Evolutionary conservation across 2,329 filamentous ascomycete genomes (phyloP).

Genomic region (Aspergillus eucalypticola): DNA sequence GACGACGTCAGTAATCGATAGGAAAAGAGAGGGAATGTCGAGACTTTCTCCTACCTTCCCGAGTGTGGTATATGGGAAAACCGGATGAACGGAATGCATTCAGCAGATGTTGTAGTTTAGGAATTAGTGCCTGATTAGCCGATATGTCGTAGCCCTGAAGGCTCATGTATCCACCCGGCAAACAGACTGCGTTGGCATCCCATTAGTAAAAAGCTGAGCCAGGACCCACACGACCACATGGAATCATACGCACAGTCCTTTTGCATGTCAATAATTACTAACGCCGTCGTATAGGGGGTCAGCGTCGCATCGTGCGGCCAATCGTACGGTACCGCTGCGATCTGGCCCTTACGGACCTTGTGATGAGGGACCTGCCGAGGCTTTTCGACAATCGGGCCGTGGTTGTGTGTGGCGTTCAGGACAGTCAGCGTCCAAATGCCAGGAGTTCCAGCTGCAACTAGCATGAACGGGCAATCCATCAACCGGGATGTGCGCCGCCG

Average conservation of each 20-base stretch:
- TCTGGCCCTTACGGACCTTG: conserved; percentile 47
- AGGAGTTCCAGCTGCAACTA: conserved; percentile 45
- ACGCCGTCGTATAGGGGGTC: conserved; percentile 47
- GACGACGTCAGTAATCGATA: conserved; percentile 13
- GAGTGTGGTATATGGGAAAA: conserved; percentile 49
- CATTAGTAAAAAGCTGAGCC: conserved; percentile 11
- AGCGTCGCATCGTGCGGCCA: conserved; percentile 50
- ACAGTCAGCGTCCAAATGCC: conserved; percentile 48
- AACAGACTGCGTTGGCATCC: conserved; percentile 37
- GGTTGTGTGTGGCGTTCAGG: conserved; percentile 45
- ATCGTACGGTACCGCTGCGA: conserved; percentile 45
- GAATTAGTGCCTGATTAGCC: conserved; percentile 41
- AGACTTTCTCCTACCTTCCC: conserved; percentile 39
- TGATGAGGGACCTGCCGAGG: conserved; percentile 43
- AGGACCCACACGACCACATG: background rate
- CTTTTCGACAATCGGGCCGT: conserved; percentile 45
- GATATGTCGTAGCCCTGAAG: conserved; percentile 49
- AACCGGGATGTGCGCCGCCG: conserved; percentile 45
- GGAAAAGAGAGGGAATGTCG: background rate
- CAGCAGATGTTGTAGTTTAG: conserved; percentile 43
- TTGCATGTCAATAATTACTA: conserved; percentile 53
- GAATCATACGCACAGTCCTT: conserved; percentile 44
- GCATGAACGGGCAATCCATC: conserved; percentile 49
- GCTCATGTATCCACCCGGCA: conserved; percentile 47
- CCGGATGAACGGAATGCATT: conserved; percentile 40